Evolutionary conservation across 2,329 filamentous ascomycete genomes (phyloP).

Genomic region (Raffaelea ambrosiae): DNA sequence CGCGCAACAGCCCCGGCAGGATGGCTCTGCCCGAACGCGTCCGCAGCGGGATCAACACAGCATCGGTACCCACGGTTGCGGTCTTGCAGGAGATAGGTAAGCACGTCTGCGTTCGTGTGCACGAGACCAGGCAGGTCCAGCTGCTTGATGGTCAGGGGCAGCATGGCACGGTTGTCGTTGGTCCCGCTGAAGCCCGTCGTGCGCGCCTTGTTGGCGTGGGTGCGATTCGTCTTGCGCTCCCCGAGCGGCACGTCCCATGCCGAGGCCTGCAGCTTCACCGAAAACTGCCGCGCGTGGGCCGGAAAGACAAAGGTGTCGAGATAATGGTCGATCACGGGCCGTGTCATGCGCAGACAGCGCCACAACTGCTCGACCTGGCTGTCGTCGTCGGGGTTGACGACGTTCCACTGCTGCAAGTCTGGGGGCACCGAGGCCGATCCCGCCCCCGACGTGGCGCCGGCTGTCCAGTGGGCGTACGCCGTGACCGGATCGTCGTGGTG

Average conservation of each 20-base stretch:
- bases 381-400: slow-evolving; percentile 51
- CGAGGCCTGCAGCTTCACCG: slow-evolving; percentile 52
- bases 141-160: slow-evolving; percentile 55
- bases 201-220: slow-evolving; percentile 13
- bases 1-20: slow-evolving; percentile 21
- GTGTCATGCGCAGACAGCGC: slow-evolving; percentile 36
- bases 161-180: slow-evolving; percentile 52
- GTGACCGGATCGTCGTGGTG: slow-evolving; percentile 44
- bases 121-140: slow-evolving; percentile 45
- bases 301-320: slow-evolving; percentile 59
- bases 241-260: slow-evolving; percentile 59
- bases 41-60: neutral
- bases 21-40: too few species aligned
- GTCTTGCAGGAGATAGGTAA: slow-evolving; percentile 45
- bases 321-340: slow-evolving; percentile 49
- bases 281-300: slow-evolving; percentile 55
- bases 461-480: slow-evolving; percentile 45
- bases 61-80: slow-evolving; percentile 41
- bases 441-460: slow-evolving; percentile 25
- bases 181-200: slow-evolving; percentile 68
- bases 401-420: slow-evolving; percentile 40
- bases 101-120: slow-evolving; percentile 56
- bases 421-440: slow-evolving; percentile 27
- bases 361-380: slow-evolving; percentile 42
- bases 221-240: slow-evolving; percentile 10